phyloP scores from a whole-genome alignment of 345 rosid species.

The Orychophragmus violaceus region DNA sequence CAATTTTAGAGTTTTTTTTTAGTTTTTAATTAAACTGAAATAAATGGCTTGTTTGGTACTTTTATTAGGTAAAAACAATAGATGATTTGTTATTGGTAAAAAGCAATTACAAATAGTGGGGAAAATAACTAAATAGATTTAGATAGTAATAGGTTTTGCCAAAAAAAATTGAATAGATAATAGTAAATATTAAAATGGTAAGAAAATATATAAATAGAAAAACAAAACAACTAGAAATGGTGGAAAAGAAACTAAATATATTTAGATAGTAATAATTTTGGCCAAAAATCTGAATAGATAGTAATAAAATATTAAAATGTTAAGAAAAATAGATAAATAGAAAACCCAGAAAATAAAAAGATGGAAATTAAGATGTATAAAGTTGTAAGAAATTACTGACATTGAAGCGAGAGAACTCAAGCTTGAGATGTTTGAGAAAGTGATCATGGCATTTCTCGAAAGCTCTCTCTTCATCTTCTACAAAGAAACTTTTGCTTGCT shows the following conservation, averaged over 20 bases:
- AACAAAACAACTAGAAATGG: neutral
- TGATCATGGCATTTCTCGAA: constrained; percentile 71
- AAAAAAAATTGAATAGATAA: neutral
- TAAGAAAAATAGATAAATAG: neutral
- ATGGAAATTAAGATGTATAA: neutral
- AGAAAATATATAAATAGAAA: neutral
- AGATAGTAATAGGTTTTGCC: neutral
- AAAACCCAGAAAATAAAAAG: neutral
- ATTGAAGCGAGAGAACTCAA: constrained; percentile 74
- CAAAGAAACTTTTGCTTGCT: constrained; percentile 46
- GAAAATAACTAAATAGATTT: neutral
- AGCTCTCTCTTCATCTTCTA: constrained; percentile 54
- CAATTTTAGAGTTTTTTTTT: neutral
- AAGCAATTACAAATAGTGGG: neutral
- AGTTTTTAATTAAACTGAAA: neutral
- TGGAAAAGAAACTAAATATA: neutral
- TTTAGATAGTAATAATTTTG: neutral
- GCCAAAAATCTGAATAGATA: neutral
- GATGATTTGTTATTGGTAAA: neutral
- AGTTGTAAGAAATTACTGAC: constrained; percentile 29
- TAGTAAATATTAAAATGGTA: neutral
- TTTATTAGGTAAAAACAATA: neutral
- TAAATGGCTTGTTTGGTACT: neutral
- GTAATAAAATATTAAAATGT: neutral
- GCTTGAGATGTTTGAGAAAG: constrained; percentile 48